These are phyloP conservation scores for Mortierella sp. DNA, from an alignment of 371 early-diverging fungal genomes.

Conservation along the genomic window DNA sequence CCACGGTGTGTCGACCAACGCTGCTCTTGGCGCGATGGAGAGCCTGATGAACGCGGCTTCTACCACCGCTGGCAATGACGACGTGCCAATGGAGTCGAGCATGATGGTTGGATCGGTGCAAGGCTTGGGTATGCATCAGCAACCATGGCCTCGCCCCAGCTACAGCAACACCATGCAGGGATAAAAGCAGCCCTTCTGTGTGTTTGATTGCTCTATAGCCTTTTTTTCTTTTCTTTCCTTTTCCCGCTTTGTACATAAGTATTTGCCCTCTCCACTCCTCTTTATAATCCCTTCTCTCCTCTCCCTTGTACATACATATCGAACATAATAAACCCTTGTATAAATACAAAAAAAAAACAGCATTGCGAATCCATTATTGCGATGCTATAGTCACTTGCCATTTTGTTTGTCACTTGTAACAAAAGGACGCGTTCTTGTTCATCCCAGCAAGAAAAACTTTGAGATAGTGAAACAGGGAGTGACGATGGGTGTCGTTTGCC, in stretches of 20 bases:
- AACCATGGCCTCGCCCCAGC: slow-evolving; percentile 22
- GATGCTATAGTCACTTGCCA: neutral
- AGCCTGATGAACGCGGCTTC: neutral
- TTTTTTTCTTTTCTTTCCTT: neutral
- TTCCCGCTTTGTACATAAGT: slow-evolving; percentile 4
- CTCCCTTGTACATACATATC: neutral
- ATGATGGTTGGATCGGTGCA: neutral
- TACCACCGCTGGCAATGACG: neutral
- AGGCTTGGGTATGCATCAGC: slow-evolving; percentile 10
- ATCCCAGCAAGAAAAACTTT: neutral
- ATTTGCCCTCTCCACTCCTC: neutral
- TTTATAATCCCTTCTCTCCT: neutral
- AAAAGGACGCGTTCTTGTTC: neutral
- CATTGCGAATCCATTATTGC: neutral
- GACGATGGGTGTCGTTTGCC: neutral
- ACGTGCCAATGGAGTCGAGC: slow-evolving; percentile 23
- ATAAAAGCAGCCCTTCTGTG: neutral
- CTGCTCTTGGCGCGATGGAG: neutral
- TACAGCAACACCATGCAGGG: slow-evolving; percentile 32
- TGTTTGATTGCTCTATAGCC: neutral
- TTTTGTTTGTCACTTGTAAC: neutral
- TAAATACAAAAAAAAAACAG: neutral
- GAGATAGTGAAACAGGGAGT: neutral
- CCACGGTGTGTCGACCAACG: neutral
- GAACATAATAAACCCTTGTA: neutral